Evolutionary conservation across 2,329 filamentous ascomycete species (phyloP), one percentile per base, ranked within the genome.

Genomic region (Colletotrichum costaricense): DNA sequence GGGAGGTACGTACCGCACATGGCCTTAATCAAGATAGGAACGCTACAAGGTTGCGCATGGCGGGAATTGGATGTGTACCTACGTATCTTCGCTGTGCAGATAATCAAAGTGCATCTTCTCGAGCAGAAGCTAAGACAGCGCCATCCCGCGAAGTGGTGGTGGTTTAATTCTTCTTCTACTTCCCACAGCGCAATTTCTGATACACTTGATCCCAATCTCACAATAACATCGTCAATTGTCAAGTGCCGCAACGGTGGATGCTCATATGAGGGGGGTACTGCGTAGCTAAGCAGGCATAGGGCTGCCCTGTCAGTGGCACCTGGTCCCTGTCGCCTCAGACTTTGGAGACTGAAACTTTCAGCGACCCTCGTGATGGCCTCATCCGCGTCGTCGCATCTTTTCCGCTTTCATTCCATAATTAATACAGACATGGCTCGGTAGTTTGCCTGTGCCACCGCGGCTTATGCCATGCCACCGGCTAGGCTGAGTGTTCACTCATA

Each of bases 311-410:
- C 56, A 33, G 16, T 22, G 4, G 14, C 56, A 30, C 67, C 67
- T 66, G 60, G 67, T 30, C 71, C 71, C 28, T 33, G 71, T 52
- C 71, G 71, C 71, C 33, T 66, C 71, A 73, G 62, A 73, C 67
- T 57, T 70, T 65, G 56, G 38, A 26, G 9, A 62, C 67, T 73
- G 71, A 73, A 73, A 73, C 71, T 73, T 66, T 73, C 56, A 9
- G 70, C 57, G n/a, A 49, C 28, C 70, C 67, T 73, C 71, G 56
- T 62, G 62, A 73, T 71, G 67, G 71, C 71, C 67, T 73, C 71
- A 73, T 62, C 35, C 49, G 60, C 67, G 19, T 71, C 67, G 71
- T 73, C 67, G 62, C 67, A 66, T 71, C 56, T 63, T 57, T 62
- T 57, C 35, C 67, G 28, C 46, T 33, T 33, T 60, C 56, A 49